These are phyloP conservation scores for Phytophthora litchii DNA, from an alignment of 352 stramenopile genomes.

Conservation along the genomic window DNA sequence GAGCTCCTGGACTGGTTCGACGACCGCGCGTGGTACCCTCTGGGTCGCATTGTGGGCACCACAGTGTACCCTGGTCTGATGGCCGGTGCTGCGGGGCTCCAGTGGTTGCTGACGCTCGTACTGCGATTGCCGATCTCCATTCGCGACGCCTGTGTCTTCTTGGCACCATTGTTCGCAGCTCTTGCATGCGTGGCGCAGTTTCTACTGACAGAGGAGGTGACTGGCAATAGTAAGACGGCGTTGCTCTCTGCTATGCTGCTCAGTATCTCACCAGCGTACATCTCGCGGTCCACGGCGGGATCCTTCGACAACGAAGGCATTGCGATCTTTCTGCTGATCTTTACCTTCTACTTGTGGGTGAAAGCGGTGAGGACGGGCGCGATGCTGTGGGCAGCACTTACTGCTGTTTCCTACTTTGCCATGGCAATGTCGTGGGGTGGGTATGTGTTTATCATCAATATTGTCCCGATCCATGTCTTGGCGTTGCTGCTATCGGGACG, in stretches of 20 bases:
- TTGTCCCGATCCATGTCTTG: slow-evolving; percentile 96
- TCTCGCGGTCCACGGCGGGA: slow-evolving; percentile 96
- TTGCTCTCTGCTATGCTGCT: slow-evolving; percentile 93
- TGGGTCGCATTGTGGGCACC: slow-evolving; percentile 91
- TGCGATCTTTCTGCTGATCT: slow-evolving; percentile 97
- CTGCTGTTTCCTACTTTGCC: slow-evolving; percentile 95
- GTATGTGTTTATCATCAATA: slow-evolving; percentile 99
- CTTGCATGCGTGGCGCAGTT: slow-evolving; percentile 88
- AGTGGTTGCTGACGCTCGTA: slow-evolving; percentile 52
- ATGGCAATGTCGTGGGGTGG: slow-evolving; percentile 97
- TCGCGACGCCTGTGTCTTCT: slow-evolving; percentile 90
- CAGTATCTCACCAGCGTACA: slow-evolving; percentile 96
- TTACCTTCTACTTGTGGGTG: slow-evolving; percentile 98
- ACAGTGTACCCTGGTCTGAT: slow-evolving; percentile 95
- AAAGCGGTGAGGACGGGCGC: slow-evolving; percentile 75
- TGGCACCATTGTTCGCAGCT: slow-evolving; percentile 89
- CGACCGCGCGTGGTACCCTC: slow-evolving; percentile 94
- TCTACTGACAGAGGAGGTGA: slow-evolving; percentile 88
- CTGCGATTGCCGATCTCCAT: slow-evolving; percentile 52
- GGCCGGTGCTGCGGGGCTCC: slow-evolving; percentile 76
- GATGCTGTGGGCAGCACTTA: slow-evolving; percentile 68
- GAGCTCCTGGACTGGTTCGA: slow-evolving; percentile 99
- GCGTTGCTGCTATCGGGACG: slow-evolving; percentile 89
- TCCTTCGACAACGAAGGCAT: slow-evolving; percentile 99
- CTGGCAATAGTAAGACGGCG: slow-evolving; percentile 61